Evolutionary conservation across 2,329 filamentous ascomycete species (phyloP), one percentile per base, ranked within the genome.

Genomic region (Penicillium sp.): DNA sequence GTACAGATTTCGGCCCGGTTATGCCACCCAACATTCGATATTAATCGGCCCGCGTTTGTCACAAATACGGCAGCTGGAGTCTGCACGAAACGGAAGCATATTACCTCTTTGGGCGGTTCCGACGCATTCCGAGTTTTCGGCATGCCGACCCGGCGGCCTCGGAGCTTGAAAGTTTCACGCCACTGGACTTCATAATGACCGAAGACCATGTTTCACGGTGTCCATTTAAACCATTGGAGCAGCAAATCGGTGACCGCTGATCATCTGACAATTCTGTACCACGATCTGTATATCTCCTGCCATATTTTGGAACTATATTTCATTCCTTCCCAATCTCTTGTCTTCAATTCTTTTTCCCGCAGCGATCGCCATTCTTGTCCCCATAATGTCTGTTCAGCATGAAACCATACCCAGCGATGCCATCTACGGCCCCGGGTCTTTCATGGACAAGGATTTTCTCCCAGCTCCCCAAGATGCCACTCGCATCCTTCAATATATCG

Each of bases 401-500:
- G 22, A 53, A 32, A 53, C 50, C 6, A 11, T 27, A 5, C 39
- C 50, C 1, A 38, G 44, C 13, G 18, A 44, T 9, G 46, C 53
- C 13, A 56, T 53, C 16, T 56, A 56, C 24, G 54, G 54, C 21
- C 54, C 54, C 1, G 50, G 54, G 11, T 46, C 45, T 8, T 54
- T 49, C n/a, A 24, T 56, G 16, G 54, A 56, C 39, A 54, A 21
- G 14, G 22, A 50, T 0, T 53, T 53, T 10, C 42, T 18, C 13
- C 54, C 54, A 14, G 49, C 40, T n/a, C 50, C 54, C 27, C 46
- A 72, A 56, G 70, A 76, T 43, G 62, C 66, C 21, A 43, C 55
- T 24, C 66, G 73, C 16, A 64, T 76, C 18, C 67, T 76, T 44
- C 61, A 68, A 16, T 58, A 65, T 31, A 62, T 76, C n/a, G 70